Conservation (phyloP, 2,329 filamentous ascomycete genomes). For the Fusarium oligoseptatum region DNA sequence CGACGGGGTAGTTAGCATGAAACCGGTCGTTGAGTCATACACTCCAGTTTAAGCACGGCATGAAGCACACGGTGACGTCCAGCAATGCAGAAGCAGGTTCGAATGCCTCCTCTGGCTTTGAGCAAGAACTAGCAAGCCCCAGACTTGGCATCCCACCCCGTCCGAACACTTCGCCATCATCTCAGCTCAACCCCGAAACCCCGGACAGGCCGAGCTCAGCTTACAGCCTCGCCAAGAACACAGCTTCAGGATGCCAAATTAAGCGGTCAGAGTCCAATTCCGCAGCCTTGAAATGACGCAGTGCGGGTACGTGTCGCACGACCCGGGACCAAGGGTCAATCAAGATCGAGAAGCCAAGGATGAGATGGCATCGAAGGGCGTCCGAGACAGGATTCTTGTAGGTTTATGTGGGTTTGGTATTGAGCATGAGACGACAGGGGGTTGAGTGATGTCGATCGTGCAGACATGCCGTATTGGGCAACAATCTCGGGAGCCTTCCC, state of each 20-base stretch:
- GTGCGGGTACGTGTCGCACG: neutral
- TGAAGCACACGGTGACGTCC: neutral
- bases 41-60: neutral
- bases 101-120: neutral
- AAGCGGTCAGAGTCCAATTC: neutral
- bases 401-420: neutral
- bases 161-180: neutral
- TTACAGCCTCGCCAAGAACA: neutral
- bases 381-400: neutral
- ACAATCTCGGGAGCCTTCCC: neutral
- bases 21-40: neutral
- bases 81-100: neutral
- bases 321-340: neutral
- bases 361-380: neutral
- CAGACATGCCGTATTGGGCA: neutral
- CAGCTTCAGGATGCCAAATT: neutral
- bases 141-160: neutral
- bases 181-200: neutral
- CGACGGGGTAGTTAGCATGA: neutral
- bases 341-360: neutral
- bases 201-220: neutral
- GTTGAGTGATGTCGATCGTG: neutral
- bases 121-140: neutral
- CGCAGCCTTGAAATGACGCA: neutral
- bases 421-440: neutral